Evolutionary conservation across 164 flowering plant genomes (phyloP).

Genomic region (Umbilicus rupestris): DNA sequence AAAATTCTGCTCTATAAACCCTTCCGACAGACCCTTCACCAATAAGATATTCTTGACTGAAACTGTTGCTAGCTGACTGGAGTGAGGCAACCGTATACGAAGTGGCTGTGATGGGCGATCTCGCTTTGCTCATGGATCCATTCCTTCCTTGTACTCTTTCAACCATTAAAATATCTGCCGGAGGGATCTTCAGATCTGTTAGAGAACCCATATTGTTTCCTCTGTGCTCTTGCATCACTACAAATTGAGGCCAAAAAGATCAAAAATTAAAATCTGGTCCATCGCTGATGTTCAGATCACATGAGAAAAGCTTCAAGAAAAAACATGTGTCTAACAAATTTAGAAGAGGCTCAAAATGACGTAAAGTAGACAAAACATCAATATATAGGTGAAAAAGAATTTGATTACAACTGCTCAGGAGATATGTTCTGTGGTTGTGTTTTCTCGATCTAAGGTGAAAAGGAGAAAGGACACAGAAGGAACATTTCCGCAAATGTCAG

Average conservation of each 20-base stretch:
- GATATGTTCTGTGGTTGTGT: too few species aligned
- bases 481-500: too few species aligned
- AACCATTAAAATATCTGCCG: conserved; percentile 44
- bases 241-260: neutral
- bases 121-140: conserved; percentile 58
- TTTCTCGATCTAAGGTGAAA: too few species aligned
- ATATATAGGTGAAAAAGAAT: too few species aligned
- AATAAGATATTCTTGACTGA: conserved; percentile 66
- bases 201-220: conserved; percentile 33
- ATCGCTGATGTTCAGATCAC: too few species aligned
- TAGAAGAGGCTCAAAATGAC: too few species aligned
- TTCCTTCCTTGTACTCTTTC: conserved; percentile 42
- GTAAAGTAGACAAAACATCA: too few species aligned
- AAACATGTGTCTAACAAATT: too few species aligned
- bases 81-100: conserved; percentile 78
- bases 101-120: conserved; percentile 72
- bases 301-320: too few species aligned
- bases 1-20: conserved; percentile 82
- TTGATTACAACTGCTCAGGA: too few species aligned
- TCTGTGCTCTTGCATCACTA: conserved; percentile 47
- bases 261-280: neutral
- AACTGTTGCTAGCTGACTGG: conserved; percentile 80
- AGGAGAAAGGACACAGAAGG: too few species aligned
- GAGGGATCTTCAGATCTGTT: conserved; percentile 57
- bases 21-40: conserved; percentile 99